These are phyloP conservation scores for Globisporangium irregulare DNA, from an alignment of 352 stramenopile species.

Conservation along the genomic window DNA sequence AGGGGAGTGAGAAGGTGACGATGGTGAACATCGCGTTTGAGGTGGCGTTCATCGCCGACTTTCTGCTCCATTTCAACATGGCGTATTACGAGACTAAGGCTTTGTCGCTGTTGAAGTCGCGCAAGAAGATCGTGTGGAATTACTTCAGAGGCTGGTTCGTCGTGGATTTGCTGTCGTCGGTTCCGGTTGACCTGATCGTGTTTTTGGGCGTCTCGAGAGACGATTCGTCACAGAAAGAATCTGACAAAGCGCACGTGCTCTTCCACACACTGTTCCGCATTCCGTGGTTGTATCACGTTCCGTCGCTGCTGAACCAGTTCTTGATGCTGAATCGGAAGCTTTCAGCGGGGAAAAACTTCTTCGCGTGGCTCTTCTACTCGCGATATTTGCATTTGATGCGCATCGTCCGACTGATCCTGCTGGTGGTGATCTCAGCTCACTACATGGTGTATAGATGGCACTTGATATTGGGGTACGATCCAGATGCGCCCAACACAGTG, in stretches of 20 bases:
- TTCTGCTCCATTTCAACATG: constrained; percentile 14
- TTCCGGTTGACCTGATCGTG: constrained; percentile 7
- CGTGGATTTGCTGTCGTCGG: constrained; percentile 9
- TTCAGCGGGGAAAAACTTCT: not conserved
- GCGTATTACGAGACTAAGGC: constrained; percentile 7
- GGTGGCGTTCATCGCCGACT: constrained; percentile 4
- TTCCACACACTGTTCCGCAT: constrained; percentile 11
- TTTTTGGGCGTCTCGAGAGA: not conserved
- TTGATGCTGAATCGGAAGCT: constrained; percentile 3
- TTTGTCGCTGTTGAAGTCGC: not conserved
- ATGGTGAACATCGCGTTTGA: constrained; percentile 13
- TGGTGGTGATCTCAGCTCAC: constrained; percentile 11
- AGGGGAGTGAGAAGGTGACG: constrained; percentile 4
- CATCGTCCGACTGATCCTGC: constrained; percentile 9
- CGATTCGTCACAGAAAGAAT: not conserved
- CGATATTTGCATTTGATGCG: constrained; percentile 14
- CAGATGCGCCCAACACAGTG: not conserved
- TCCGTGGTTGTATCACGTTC: constrained; percentile 6
- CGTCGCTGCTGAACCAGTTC: not conserved
- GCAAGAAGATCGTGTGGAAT: constrained; percentile 5
- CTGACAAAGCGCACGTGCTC: not conserved
- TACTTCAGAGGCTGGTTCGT: constrained; percentile 11
- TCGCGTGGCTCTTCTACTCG: constrained; percentile 14
- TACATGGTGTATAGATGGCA: constrained; percentile 18
- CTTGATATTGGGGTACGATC: not conserved